Base-by-base conservation (phyloP, 805 yeast species). In the Hanseniaspora clermontiae region DNA sequence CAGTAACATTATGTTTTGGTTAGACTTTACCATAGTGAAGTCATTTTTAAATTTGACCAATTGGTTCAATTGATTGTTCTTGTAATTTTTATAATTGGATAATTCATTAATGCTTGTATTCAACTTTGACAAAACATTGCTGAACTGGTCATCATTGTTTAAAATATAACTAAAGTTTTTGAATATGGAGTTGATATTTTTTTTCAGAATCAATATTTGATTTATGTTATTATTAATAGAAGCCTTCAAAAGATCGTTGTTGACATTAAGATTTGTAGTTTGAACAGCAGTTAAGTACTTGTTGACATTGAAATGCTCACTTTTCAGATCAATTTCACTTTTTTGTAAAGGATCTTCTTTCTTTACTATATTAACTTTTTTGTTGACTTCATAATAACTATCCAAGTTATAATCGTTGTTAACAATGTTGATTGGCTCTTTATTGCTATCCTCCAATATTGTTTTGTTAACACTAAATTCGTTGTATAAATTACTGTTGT, bases 151-250 rank as follows among this genome's bases (percentile, higher is more conserved):
- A 14, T 52, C 56, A 29, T 36, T 45, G 27, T 38, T 37, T 7
- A 52, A 29, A 38, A 52, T 10, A 14, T 27, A 5, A 11, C 43
- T 19, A 27, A 24, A 52, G 31, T 46, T 37, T 31, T 52, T 43
- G 2, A 52, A 24, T 20, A 52, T 38, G 10, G 56, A 52, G 14
- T 52, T 48, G 15, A 52, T 36, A 19, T 52, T 52, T 5, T 45
- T 52, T 29, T 52, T 52, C n/a, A 52, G 37, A 2, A 45, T 29
- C 27, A 52, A 36, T 11, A 52, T 43, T 27, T 52, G 43, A 52
- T 52, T 52, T 34, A 52, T 43, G 37, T 52, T 52, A 5, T 40
- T 24, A 12, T 52, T 39, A 5, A 43, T 45, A n/a, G 48, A 45
- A 14, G 34, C 37, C n/a, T 45, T 45, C 9, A 45, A 31, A 12